Conservation (phyloP, 2,329 filamentous ascomycete species). For the Alternaria sp. region DNA sequence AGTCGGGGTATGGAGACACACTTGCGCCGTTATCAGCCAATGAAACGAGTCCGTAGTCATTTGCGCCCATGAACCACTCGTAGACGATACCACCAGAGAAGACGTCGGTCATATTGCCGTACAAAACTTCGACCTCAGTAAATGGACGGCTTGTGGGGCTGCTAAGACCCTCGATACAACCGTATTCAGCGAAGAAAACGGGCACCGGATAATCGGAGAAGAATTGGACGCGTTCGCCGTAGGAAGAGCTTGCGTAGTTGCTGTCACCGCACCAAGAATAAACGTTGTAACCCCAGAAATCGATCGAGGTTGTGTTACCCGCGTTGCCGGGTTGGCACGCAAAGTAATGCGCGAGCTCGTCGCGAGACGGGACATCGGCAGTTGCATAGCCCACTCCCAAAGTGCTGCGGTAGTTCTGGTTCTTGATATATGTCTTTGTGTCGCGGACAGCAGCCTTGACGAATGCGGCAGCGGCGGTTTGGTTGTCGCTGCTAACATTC, state of each 20-base stretch:
- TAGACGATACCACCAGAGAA: conserved; percentile 98
- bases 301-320: conserved; percentile 68
- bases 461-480: conserved; percentile 88
- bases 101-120: conserved; percentile 82
- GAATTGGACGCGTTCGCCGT: conserved; percentile 81
- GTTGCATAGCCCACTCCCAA: conserved; percentile 95
- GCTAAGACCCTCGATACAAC: conserved; percentile 72
- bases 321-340: conserved; percentile 73
- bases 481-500: conserved; percentile 85
- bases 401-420: conserved; percentile 71
- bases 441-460: conserved; percentile 98
- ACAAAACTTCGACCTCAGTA: conserved; percentile 84
- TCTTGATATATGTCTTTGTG: conserved; percentile 88
- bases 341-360: conserved; percentile 88
- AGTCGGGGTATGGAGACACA: conserved; percentile 74
- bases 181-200: conserved; percentile 98
- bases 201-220: conserved; percentile 90
- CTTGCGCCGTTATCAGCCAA: conserved; percentile 65
- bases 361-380: conserved; percentile 88
- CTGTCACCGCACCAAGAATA: conserved; percentile 98
- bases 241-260: conserved; percentile 77
- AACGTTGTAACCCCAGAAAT: conserved; percentile 99
- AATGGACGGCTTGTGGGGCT: conserved; percentile 73
- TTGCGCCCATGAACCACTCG: conserved; percentile 93
- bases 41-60: conserved; percentile 84